These are phyloP conservation scores for Ambispora gerdemannii DNA, from an alignment of 192 early-diverging fungal species.

Conservation along the genomic window DNA sequence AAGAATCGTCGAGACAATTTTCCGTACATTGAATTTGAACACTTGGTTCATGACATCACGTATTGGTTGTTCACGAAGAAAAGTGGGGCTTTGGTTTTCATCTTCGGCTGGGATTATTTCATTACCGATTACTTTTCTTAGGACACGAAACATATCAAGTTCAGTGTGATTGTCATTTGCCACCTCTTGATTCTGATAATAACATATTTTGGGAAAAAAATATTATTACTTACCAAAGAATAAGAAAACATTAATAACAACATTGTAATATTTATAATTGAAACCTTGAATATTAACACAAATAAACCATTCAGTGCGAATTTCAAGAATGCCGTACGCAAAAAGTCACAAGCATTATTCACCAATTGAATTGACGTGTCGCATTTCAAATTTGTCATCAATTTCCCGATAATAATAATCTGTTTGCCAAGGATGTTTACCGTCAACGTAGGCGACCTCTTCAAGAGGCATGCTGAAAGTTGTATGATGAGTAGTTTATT, in stretches of 20 bases:
- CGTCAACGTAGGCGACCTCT: constrained; percentile 52
- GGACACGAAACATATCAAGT: constrained; percentile 53
- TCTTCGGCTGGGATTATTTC: constrained; percentile 48
- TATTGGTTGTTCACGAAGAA: constrained; percentile 56
- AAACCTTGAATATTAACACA: constrained; percentile 60
- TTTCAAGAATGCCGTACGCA: constrained; percentile 50
- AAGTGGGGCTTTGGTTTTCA: constrained; percentile 29
- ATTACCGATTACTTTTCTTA: constrained; percentile 48
- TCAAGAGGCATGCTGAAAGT: constrained; percentile 48
- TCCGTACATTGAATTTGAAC: constrained; percentile 22
- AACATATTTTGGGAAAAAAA: neutral
- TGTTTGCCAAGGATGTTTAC: constrained; percentile 54
- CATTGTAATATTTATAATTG: neutral
- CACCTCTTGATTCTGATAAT: constrained; percentile 35
- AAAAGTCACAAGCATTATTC: constrained; percentile 49
- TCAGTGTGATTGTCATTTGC: constrained; percentile 42
- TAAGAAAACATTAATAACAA: neutral
- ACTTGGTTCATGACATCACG: constrained; percentile 54
- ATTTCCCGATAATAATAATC: constrained; percentile 52
- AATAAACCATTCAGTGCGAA: constrained; percentile 60
- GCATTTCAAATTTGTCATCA: constrained; percentile 50
- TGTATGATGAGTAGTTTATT: constrained; percentile 54
- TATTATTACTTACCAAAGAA: too few relatives aligned
- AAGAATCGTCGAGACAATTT: constrained; percentile 51
- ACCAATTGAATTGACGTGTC: constrained; percentile 46